Percentiles rank a stretch among this genome's conserved stretches.
phyloP scores from a whole-genome alignment of 169 alveolate species.

The Babesia ovata region DNA sequence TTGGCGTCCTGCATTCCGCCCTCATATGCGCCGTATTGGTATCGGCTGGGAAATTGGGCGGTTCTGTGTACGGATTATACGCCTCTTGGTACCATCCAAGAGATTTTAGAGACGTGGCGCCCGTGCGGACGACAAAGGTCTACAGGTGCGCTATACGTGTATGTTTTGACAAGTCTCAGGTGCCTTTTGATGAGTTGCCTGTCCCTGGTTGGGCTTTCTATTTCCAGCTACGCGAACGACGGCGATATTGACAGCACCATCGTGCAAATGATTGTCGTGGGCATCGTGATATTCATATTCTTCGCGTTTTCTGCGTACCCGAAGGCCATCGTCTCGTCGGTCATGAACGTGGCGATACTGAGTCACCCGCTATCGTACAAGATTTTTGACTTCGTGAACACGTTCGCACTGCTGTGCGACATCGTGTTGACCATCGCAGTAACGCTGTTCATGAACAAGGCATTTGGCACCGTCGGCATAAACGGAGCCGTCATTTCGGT shows the following conservation, averaged over 20 bases:
- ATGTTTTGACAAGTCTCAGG: conserved; percentile 1
- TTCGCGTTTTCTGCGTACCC: conserved; percentile 59
- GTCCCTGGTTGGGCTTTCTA: conserved; percentile 42
- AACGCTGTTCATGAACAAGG: conserved; percentile 12
- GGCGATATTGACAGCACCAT: background rate
- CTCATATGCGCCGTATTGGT: conserved; percentile 42
- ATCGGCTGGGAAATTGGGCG: conserved; percentile 55
- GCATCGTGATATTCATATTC: conserved; percentile 36
- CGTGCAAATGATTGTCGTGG: background rate
- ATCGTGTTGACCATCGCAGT: conserved; percentile 20
- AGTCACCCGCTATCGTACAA: conserved; percentile 65
- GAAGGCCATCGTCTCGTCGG: conserved; percentile 31
- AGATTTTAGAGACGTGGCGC: background rate
- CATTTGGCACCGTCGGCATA: conserved; percentile 13
- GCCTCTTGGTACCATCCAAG: conserved; percentile 1
- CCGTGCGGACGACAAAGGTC: background rate
- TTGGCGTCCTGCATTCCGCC: conserved; percentile 11
- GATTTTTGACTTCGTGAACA: conserved; percentile 57
- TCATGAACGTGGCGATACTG: conserved; percentile 40
- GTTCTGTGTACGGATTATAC: conserved; percentile 27
- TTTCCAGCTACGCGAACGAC: background rate
- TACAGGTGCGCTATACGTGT: background rate
- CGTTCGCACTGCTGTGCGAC: conserved; percentile 40
- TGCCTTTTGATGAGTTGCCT: conserved; percentile 34
- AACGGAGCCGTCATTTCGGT: background rate